Evolutionary conservation across 805 yeast species (phyloP), one percentile per base, ranked within the genome.

Genomic region (Ogataea trehaloabstinens): DNA sequence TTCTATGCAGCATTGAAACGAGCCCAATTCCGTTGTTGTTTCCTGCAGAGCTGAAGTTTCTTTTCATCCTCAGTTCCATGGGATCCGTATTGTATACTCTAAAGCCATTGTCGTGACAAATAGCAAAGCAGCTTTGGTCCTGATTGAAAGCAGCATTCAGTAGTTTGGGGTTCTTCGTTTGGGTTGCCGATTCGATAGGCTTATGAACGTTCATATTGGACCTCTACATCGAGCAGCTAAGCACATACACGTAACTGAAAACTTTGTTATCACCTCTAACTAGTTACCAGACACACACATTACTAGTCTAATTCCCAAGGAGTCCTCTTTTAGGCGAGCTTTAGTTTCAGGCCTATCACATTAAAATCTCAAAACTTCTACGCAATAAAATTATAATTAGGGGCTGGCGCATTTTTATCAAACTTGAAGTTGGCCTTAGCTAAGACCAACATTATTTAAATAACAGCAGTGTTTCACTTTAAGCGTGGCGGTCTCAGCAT

Each of bases 41-140:
- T 18, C 34, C 31, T 2, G 42, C 6, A 46, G 63, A 29, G 39
- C 37, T 42, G 49, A 78, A 76, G 18, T 67, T 72, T 42, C 90
- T 67, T 51, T 76, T 71, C 40, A 84, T 90, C 45, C 89, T 68
- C 43, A 78, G 62, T 43, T 84, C 93, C 67, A 90, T 71, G 4
- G 99, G 98, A 56, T 87, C 90, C 3, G 95, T 75, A 55, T 84
- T 85, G 68, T 79, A 91, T 10, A 91, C 95, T 38, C 80, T 66
- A 59, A 91, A 89, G 13, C 98, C 97, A 31, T 68, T 62, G 43
- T 85, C 89, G 45, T 79, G 82, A 37, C 93, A 85, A 19, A 86
- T 70, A 15, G 95, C 86, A 64, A 91, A 89, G 60, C 97, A 91
- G 25, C 88, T 82, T 53, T 80, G 85, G 64, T 90, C 96, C 62